Evolutionary conservation across 768 basidiomycete species (phyloP), one percentile per base, ranked within the genome.

Genomic region (Suillus brevipes): DNA sequence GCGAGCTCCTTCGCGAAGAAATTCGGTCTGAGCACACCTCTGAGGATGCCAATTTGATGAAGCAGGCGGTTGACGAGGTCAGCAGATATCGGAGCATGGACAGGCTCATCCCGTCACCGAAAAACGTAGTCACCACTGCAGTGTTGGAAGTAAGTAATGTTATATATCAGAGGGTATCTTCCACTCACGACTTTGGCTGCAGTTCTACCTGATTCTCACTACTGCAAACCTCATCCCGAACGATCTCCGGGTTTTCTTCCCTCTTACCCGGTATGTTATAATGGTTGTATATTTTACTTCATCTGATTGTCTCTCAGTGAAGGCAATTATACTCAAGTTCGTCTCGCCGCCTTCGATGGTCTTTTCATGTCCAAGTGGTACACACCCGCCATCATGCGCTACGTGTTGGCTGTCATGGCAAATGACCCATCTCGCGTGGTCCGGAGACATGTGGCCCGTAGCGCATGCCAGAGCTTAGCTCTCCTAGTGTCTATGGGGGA

Each of bases 61-160:
- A 89, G 69, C 87, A 90, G 69, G 91, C 90, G 2, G 75, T 90
- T 53, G 83, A 88, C 23, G 94, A 97, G 73, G 86, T 98, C 38
- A 92, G 95, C 71, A 86, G 97, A 52, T 97, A 96, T 78, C 89
- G 94, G 64, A 93, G 89, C 71, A 94, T 97, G 89, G 97, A 99
- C 77, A 84, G 95, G 62, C 82, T 99, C 18, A 95, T 98, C 64
- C 95, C 97, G 10, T 97, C 96, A 1, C 88, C 89, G 57, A 95
- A 97, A 70, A 99, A 99, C 73, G 87, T 94, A 40, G 91, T 99
- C 34, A 96, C 97, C 0, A 85, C 92, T 58, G 94, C 97, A 31
- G 90, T 89, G 9, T 80, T 99, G 62, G 94, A 98, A 85, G 95
- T 97, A 66, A 65, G 85, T 77, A 7, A n/a, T 37, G 53, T 43